Base-by-base conservation (phyloP, 805 yeast genomes). In the Starmera amethionina region DNA sequence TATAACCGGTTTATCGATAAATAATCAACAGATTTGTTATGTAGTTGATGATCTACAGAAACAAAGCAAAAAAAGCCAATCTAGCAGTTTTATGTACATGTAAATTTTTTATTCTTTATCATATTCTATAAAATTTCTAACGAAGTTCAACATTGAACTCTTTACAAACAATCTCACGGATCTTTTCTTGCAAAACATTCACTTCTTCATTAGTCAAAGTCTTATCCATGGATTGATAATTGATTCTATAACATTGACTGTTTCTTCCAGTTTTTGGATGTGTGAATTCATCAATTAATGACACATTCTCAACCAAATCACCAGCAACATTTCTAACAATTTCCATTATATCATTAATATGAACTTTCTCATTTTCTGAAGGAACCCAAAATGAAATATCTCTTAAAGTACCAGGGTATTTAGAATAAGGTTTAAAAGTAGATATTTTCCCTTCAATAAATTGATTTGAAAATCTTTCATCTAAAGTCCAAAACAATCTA, bases 171-270 rank as follows among this genome's bases (percentile, higher is more conserved):
- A 71, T 72, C 1, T 58, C 49, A 46, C 85, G 77, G 22, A 90
- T 84, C 32, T 64, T 58, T 2, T 73, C 72, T 55, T 93, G 95
- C 37, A 87, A 64, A 1, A 53, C 67, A 55, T 90, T 90, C 40
- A 93, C 73, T 58, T 93, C 97, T 2, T 75, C 81, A 56, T 83
- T 87, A 22, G 95, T 86, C 49, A 93, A 67, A 42, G 83, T 82
- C 52, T 96, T 75, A 52, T 90, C 97, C 97, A 93, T 89, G 2
- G 96, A 83, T 64, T 93, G 97, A 63, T 87, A 93, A 56, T 82
- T 82, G 43, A 93, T 74, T 49, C 98, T 70, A 70, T 86, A 93
- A 64, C 97, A 88, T 52, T 83, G 82, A 8, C 95, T 82, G 47
- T 65, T 74, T 49, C 70, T 74, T 3, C 80, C 79, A 0, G 88